A percentile compares a stretch with the other conserved stretches of the same genome.
Evolutionary conservation across 148 eudicot genomes (phyloP).

Genomic region (Selenicereus undatus): DNA sequence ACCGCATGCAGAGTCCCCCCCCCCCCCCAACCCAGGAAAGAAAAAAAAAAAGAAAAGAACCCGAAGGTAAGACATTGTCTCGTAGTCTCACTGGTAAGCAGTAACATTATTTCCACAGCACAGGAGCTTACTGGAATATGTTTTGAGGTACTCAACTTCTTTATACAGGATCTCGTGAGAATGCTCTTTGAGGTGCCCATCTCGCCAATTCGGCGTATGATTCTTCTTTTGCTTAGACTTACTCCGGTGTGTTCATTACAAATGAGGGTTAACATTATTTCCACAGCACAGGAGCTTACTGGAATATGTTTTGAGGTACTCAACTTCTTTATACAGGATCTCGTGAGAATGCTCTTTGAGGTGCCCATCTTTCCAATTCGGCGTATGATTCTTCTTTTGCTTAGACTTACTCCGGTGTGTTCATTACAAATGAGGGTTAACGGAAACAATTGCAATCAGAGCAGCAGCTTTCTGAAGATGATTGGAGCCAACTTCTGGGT

Average conservation of each 20-base stretch:
- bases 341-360: not conserved
- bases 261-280: not conserved
- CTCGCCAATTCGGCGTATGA: not conserved
- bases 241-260: not conserved
- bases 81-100: no score
- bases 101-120: not conserved
- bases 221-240: not conserved
- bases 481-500: not conserved
- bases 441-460: not conserved
- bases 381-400: not conserved
- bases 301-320: not conserved
- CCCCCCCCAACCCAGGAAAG: no score
- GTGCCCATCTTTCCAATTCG: not conserved
- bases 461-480: not conserved
- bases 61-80: no score
- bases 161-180: not conserved
- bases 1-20: no score
- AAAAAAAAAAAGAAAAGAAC: no score
- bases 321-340: constrained; percentile 4
- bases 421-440: not conserved
- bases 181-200: not conserved
- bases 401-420: not conserved
- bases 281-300: not conserved
- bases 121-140: not conserved
- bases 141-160: not conserved